phyloP scores from a whole-genome alignment of 371 early-diverging fungal genomes.

The Funneliformis caledonium region DNA sequence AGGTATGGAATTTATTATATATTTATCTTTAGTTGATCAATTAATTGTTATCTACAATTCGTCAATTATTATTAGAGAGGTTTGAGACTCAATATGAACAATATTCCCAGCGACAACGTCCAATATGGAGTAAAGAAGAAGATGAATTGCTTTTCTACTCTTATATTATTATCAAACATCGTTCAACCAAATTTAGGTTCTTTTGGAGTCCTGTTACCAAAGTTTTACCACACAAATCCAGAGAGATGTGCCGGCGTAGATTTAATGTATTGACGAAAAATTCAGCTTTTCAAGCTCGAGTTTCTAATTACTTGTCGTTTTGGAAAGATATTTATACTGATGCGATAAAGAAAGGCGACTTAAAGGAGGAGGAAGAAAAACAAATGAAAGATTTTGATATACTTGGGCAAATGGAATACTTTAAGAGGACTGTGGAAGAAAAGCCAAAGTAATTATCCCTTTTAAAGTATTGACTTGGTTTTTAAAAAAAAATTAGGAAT shows the following conservation, averaged over 20 bases:
- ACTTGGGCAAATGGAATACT: conserved; percentile 48
- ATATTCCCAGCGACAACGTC: conserved; percentile 40
- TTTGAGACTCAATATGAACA: conserved; percentile 44
- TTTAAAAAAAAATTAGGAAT: neutral
- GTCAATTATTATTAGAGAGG: neutral
- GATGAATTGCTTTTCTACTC: conserved; percentile 56
- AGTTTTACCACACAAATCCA: conserved; percentile 43
- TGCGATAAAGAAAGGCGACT: conserved; percentile 47
- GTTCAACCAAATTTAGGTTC: conserved; percentile 44
- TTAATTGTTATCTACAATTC: neutral
- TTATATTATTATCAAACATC: conserved; percentile 47
- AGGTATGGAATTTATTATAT: neutral
- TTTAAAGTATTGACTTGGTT: neutral
- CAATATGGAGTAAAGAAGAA: conserved; percentile 53
- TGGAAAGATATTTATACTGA: conserved; percentile 52
- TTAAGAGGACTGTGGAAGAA: conserved; percentile 42
- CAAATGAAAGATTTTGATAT: conserved; percentile 48
- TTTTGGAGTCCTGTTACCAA: conserved; percentile 48
- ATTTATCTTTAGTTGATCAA: neutral
- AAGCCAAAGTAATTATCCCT: conserved; percentile 34
- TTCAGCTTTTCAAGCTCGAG: conserved; percentile 41
- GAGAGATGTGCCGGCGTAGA: conserved; percentile 50
- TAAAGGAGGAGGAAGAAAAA: conserved; percentile 44
- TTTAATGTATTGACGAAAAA: conserved; percentile 45
- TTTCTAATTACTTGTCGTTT: conserved; percentile 41